phyloP scores from a whole-genome alignment of 2,329 filamentous ascomycete species.

The Botrytis byssoidea region DNA sequence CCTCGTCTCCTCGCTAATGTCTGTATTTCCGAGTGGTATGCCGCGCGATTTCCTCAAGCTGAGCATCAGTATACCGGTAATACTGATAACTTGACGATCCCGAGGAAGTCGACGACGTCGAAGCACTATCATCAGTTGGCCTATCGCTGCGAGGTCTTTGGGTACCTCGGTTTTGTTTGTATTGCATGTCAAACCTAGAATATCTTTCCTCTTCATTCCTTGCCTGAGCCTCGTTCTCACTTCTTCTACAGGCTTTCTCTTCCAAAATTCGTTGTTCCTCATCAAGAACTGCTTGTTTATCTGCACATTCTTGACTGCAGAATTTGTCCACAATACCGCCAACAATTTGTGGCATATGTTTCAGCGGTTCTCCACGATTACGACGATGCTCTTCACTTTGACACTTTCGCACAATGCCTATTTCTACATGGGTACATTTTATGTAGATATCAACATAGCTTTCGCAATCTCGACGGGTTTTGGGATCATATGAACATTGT shows the following conservation, averaged over 20 bases:
- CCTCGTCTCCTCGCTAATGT: not conserved
- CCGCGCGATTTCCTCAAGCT: not conserved
- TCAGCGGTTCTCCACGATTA: fast-evolving
- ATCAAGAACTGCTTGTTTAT: not conserved
- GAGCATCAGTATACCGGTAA: not conserved
- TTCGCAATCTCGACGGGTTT: not conserved
- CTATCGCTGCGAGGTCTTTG: not conserved
- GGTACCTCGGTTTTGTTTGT: not conserved
- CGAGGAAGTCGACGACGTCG: not conserved
- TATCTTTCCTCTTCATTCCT: fast-evolving
- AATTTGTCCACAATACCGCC: not conserved
- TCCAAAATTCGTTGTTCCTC: not conserved
- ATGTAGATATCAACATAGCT: not conserved
- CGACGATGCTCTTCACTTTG: fast-evolving
- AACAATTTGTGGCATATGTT: not conserved
- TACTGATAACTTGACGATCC: not conserved
- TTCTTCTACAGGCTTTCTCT: not conserved
- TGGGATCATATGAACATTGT: not conserved
- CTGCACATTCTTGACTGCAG: not conserved
- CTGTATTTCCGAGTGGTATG: not conserved
- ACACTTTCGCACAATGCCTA: not conserved
- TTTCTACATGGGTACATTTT: not conserved
- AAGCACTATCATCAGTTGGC: not conserved
- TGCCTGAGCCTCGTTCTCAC: not conserved
- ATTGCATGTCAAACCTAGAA: not conserved